Base-by-base conservation (phyloP, 176 grass and related monocot species). In the Alopecurus myosuroides region DNA sequence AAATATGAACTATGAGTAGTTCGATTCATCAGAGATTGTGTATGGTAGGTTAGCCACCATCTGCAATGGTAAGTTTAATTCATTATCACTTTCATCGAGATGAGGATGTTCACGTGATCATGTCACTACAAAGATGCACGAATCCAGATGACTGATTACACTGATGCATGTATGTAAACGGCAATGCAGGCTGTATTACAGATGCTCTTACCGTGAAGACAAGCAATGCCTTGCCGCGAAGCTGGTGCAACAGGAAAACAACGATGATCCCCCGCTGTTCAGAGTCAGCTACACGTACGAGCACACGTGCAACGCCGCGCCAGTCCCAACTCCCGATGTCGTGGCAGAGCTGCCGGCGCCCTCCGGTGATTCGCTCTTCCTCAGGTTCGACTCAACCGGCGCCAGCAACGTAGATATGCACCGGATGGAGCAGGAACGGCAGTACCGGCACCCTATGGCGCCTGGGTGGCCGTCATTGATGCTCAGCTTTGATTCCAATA, bases 161-260 rank as follows among this genome's bases (percentile, higher is more conserved):
- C 34, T 65, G 25, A 70, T 64, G 70, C 35, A 53, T 64, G 6
- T 6, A 20, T 64, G 41, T 51, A 11, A 49, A 61, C 34, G 51
- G 42, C 7, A 64, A 11, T 57, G 31, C 70, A 90, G 90, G 81
- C 30, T 89, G 50, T 92, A 89, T 57, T 95, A 88, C 85, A 90
- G 90, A 86, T 95, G 93, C 28, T 90, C 88, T 70, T 95, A 92
- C 80, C 88, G 93, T 56, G 88, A 72, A 6, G 85, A 92, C 35
- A 75, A 58, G 37, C 66, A 85, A 9, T 95, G 93, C 74, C 69
- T 88, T 7, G 93, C 93, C 29, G 87, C 88, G 9, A 95, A 90
- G 81, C 88, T 89, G 53, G 69, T 95, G 39, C 93, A 95, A 45
- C 85, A 85, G 73, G 66, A 90, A 74, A 87, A 64, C 82, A n/a